phyloP scores from a whole-genome alignment of 2,329 filamentous ascomycete species.

The Lanzia echinophila region DNA sequence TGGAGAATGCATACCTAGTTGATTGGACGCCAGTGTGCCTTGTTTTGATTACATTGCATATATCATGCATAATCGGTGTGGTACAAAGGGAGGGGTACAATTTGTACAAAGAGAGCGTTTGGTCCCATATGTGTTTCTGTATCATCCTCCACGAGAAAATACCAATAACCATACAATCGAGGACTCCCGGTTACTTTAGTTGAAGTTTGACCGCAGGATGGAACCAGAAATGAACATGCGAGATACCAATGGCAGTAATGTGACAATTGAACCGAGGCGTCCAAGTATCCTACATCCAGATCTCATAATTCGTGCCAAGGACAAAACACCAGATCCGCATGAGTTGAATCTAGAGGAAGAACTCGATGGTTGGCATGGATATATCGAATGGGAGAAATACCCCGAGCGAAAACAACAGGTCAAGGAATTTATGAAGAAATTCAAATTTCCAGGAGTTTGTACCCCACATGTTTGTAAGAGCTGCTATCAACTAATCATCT shows the following conservation, averaged over 20 bases:
- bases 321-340: constrained; percentile 5
- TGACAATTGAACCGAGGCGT: background rate
- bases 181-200: background rate
- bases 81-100: too few species aligned
- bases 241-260: background rate
- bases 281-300: constrained; percentile 9
- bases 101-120: too few species aligned
- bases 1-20: too few species aligned
- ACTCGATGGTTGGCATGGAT: constrained; percentile 28
- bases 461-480: too few species aligned
- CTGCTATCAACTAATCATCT: too few species aligned
- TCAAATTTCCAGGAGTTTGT: constrained; percentile 43
- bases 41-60: too few species aligned
- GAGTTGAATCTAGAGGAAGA: constrained; percentile 8
- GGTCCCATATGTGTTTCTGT: background rate
- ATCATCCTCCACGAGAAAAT: background rate
- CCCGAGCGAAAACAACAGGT: constrained; percentile 59
- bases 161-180: too few species aligned
- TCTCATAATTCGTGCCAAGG: constrained; percentile 6
- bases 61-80: too few species aligned
- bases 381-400: constrained; percentile 64
- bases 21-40: too few species aligned
- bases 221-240: background rate
- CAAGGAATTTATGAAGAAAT: constrained; percentile 45
- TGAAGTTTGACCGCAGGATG: background rate